phyloP scores from a whole-genome alignment of 441 rosid species.

The Croton laevigatus region DNA sequence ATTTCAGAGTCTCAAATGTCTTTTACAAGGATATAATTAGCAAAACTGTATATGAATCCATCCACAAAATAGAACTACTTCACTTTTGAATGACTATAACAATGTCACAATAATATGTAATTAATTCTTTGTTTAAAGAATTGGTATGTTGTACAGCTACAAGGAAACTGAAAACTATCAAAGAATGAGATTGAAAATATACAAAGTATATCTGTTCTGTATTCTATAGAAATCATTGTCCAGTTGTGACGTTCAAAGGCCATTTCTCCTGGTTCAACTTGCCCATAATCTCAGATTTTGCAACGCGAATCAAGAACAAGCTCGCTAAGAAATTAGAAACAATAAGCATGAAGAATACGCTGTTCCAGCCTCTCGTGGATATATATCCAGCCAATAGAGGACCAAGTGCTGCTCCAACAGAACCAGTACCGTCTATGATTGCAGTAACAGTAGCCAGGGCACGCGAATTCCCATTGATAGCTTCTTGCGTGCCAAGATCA shows the following conservation, averaged over 20 bases:
- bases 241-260: slow-evolving; percentile 21
- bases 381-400: slow-evolving; percentile 82
- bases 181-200: slow-evolving; percentile 14
- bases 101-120: background rate
- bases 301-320: slow-evolving; percentile 61
- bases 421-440: slow-evolving; percentile 93
- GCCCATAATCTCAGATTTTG: slow-evolving; percentile 50
- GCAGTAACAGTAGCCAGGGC: slow-evolving; percentile 89
- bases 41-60: slow-evolving; percentile 26
- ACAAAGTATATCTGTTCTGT: background rate
- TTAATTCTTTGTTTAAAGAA: background rate
- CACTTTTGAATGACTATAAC: background rate
- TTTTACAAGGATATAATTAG: slow-evolving; percentile 26
- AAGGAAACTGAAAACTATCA: background rate
- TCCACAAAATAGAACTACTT: background rate
- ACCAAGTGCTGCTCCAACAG: slow-evolving; percentile 76
- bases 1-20: slow-evolving; percentile 40
- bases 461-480: slow-evolving; percentile 65
- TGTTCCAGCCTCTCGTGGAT: slow-evolving; percentile 78
- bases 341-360: slow-evolving; percentile 80
- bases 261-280: slow-evolving; percentile 37
- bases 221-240: slow-evolving; percentile 13
- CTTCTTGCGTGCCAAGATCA: slow-evolving; percentile 88
- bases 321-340: slow-evolving; percentile 51
- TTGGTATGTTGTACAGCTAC: background rate